A percentile compares a stretch with the other conserved stretches of the same genome.
These are phyloP conservation scores for Sicyos baderoa DNA, from an alignment of 306 rosid species.

Conservation along the genomic window DNA sequence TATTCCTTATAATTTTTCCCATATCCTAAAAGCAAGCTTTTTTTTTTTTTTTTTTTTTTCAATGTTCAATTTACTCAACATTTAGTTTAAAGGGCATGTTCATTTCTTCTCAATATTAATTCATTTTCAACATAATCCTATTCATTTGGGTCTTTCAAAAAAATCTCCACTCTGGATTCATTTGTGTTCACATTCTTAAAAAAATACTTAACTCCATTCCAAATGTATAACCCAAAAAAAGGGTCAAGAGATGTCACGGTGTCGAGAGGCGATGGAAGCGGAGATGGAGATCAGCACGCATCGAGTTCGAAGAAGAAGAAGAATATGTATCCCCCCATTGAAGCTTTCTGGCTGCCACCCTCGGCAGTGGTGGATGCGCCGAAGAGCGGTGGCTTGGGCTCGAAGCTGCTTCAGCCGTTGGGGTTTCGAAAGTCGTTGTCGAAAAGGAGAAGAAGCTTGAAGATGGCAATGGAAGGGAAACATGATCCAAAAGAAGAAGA, in stretches of 20 bases:
- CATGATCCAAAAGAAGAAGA: slow-evolving; percentile 59
- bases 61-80: not conserved
- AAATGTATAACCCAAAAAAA: slow-evolving; percentile 28
- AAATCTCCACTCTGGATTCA: not conserved
- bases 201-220: not conserved
- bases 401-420: slow-evolving; percentile 33
- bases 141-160: not conserved
- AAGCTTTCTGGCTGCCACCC: slow-evolving; percentile 45
- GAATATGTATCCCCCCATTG: slow-evolving; percentile 57
- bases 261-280: slow-evolving; percentile 18
- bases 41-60: too few relatives aligned
- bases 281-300: slow-evolving; percentile 22
- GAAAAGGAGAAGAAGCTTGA: slow-evolving; percentile 45
- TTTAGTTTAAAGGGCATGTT: not conserved
- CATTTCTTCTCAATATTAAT: not conserved
- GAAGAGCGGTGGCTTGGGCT: slow-evolving; percentile 24
- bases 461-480: slow-evolving; percentile 41
- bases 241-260: slow-evolving; percentile 29
- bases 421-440: slow-evolving; percentile 24
- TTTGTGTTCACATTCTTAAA: not conserved
- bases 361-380: slow-evolving; percentile 24
- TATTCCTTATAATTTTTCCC: not conserved
- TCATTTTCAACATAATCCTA: not conserved
- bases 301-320: slow-evolving; percentile 30
- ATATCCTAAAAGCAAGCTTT: not conserved